Evolutionary conservation across 805 yeast species (phyloP).

Genomic region (Myxozyma udenii): DNA sequence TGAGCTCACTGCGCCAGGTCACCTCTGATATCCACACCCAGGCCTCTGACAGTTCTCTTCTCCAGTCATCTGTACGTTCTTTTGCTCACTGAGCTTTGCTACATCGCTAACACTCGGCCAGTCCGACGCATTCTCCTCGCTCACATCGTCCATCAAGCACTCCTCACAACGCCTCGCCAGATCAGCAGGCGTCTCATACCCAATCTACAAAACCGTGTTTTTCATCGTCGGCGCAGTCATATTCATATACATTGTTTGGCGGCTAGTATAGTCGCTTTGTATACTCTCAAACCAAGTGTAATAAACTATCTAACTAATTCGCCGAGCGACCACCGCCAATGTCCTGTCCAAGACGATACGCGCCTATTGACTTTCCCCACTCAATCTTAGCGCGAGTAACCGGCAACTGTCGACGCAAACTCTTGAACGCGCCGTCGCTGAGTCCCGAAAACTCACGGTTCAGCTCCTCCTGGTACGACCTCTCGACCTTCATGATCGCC

Average conservation of each 20-base stretch:
- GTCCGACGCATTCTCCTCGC: slow-evolving; percentile 32
- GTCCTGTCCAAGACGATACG: slow-evolving; percentile 80
- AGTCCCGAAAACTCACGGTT: slow-evolving; percentile 63
- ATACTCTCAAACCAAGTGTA: slow-evolving; percentile 1
- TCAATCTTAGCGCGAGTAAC: slow-evolving; percentile 85
- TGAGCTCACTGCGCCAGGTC: slow-evolving; percentile 60
- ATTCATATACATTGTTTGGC: slow-evolving; percentile 19
- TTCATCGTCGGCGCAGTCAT: slow-evolving; percentile 17
- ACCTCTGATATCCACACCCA: slow-evolving; percentile 66
- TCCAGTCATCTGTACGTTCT: slow-evolving; percentile 40
- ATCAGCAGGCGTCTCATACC: slow-evolving; percentile 50
- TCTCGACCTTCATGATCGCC: slow-evolving; percentile 56
- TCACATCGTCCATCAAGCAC: slow-evolving; percentile 45
- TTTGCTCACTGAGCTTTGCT: background rate
- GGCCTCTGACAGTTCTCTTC: slow-evolving; percentile 49
- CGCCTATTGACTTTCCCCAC: slow-evolving; percentile 93
- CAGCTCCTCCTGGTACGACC: slow-evolving; percentile 55
- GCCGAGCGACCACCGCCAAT: slow-evolving; percentile 40
- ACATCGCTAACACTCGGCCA: background rate
- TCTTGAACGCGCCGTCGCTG: slow-evolving; percentile 79
- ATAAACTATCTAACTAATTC: background rate
- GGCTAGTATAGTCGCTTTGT: slow-evolving; percentile 11
- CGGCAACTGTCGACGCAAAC: slow-evolving; percentile 85
- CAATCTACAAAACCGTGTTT: slow-evolving; percentile 50
- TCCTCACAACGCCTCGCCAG: slow-evolving; percentile 49